Percentiles rank a stretch among this genome's conserved stretches.
Conservation (phyloP, 768 basidiomycete species). For the Basidioascus undulatus region DNA sequence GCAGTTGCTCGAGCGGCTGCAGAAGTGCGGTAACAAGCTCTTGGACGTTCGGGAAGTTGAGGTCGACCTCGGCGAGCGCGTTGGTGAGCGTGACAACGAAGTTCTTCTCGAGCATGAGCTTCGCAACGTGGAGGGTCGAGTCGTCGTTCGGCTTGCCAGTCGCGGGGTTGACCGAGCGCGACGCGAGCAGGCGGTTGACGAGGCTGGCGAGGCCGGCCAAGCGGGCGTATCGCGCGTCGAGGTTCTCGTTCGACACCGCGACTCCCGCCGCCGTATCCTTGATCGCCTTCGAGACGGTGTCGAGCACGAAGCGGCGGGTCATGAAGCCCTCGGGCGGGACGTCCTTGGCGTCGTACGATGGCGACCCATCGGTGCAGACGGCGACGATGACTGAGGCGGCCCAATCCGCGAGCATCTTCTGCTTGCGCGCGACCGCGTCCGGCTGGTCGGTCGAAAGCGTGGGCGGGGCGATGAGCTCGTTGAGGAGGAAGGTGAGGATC, state of each 20-base stretch:
- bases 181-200: conserved; percentile 61
- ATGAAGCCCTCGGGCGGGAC: conserved; percentile 37
- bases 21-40: conserved; percentile 66
- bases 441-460: conserved; percentile 30
- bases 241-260: conserved; percentile 28
- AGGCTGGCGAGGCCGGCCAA: conserved; percentile 67
- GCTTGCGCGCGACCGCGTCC: conserved; percentile 17
- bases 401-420: conserved; percentile 19
- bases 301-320: conserved; percentile 81
- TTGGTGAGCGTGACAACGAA: conserved; percentile 72
- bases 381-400: conserved; percentile 55
- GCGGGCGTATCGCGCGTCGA: conserved; percentile 61
- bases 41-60: conserved; percentile 81
- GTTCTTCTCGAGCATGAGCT: conserved; percentile 95
- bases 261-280: conserved; percentile 37
- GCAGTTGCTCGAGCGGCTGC: conserved; percentile 73
- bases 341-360: conserved; percentile 43
- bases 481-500: conserved; percentile 56
- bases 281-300: conserved; percentile 62
- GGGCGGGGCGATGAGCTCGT: conserved; percentile 56
- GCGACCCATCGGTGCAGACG: conserved; percentile 64
- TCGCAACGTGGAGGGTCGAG: conserved; percentile 72
- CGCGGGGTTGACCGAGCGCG: conserved; percentile 27
- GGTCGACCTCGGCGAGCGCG: conserved; percentile 72
- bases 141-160: conserved; percentile 34